phyloP scores from a whole-genome alignment of 2,329 filamentous ascomycete genomes.

The Talaromyces sp. region DNA sequence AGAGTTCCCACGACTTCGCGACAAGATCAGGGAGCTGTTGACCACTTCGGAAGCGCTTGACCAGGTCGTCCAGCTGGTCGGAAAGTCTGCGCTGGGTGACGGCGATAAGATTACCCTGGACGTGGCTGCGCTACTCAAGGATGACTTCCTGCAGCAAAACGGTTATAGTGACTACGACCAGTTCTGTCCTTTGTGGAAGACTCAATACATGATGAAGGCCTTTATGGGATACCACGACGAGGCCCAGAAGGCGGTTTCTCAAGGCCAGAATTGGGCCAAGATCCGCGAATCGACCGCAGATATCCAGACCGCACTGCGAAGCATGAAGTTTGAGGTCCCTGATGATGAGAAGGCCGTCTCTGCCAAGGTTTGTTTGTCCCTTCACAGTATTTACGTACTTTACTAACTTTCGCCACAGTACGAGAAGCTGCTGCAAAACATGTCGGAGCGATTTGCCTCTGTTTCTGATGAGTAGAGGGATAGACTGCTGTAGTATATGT shows the following conservation, averaged over 20 bases:
- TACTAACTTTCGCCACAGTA: conserved; percentile 52
- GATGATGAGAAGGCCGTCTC: conserved; percentile 71
- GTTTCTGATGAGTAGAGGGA: conserved; percentile 79
- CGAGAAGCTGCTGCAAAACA: conserved; percentile 80
- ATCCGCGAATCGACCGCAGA: conserved; percentile 85
- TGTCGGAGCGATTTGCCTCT: conserved; percentile 96
- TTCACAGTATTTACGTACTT: background rate
- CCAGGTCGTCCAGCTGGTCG: conserved; percentile 96
- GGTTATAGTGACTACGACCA: conserved; percentile 99
- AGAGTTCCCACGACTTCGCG: conserved; percentile 86
- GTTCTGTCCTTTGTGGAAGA: conserved; percentile 99
- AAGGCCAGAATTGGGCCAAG: conserved; percentile 88
- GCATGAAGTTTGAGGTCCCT: conserved; percentile 95
- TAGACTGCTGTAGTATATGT: conserved; percentile 8
- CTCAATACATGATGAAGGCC: conserved; percentile 99
- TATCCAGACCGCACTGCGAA: conserved; percentile 75
- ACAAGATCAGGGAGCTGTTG: conserved; percentile 88
- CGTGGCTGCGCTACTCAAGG: conserved; percentile 85
- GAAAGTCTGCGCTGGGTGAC: conserved; percentile 93
- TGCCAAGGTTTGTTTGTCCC: conserved; percentile 63
- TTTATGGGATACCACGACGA: conserved; percentile 99
- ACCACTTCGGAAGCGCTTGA: conserved; percentile 95
- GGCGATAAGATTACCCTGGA: conserved; percentile 98
- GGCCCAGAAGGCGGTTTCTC: conserved; percentile 86
- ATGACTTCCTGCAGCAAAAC: conserved; percentile 98